A percentile compares a stretch with the other conserved stretches of the same genome.
Evolutionary conservation across 2,329 filamentous ascomycete species (phyloP).

Genomic region (Penicillium sp.): DNA sequence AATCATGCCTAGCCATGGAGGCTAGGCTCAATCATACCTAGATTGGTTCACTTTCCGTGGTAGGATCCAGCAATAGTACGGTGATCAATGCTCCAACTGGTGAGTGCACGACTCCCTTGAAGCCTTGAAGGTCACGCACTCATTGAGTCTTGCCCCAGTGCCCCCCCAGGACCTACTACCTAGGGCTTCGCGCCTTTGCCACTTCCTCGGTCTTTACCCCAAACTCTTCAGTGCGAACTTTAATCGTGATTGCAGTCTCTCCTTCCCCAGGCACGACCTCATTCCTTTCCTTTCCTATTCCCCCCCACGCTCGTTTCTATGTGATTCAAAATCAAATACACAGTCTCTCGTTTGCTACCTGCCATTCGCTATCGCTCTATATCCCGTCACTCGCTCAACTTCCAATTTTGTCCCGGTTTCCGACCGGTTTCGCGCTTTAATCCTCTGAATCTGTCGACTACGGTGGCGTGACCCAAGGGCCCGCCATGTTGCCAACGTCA

Average conservation of each 20-base stretch:
- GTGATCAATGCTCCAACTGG: neutral
- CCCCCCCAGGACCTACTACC: neutral
- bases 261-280: neutral
- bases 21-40: constrained; percentile 1
- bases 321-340: too few species aligned
- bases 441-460: neutral
- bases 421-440: neutral
- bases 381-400: neutral
- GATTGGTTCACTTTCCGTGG: neutral
- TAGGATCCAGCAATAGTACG: constrained; percentile 1
- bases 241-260: neutral
- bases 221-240: neutral
- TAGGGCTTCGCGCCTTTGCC: neutral
- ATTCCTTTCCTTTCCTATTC: neutral
- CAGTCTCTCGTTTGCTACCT: neutral
- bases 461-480: constrained; percentile 1
- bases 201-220: neutral
- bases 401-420: neutral
- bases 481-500: constrained; percentile 13
- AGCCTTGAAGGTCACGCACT: too few species aligned
- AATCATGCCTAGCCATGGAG: neutral
- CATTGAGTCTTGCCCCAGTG: neutral
- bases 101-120: too few species aligned
- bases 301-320: neutral
- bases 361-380: neutral